A percentile compares a stretch with the other conserved stretches of the same genome.
Evolutionary conservation across 805 yeast species (phyloP).

Genomic region (Kregervanrija delftensis): DNA sequence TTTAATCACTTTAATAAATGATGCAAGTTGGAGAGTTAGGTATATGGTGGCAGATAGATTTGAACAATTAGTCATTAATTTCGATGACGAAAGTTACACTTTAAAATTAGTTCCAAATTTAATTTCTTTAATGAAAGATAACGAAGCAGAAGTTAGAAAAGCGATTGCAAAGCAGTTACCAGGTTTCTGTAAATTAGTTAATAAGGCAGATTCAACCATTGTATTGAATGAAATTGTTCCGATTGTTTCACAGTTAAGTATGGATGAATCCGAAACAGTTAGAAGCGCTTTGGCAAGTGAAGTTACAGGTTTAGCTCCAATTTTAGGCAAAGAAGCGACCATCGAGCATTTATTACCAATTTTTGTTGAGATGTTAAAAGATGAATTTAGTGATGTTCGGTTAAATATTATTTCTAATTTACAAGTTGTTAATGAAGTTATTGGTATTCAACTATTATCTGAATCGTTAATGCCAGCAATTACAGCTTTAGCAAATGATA

Average conservation of each 20-base stretch:
- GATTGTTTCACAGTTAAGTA: conserved; percentile 71
- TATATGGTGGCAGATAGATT: conserved; percentile 97
- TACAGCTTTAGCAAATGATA: conserved; percentile 91
- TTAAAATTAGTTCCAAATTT: conserved; percentile 65
- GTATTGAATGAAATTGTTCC: conserved; percentile 73
- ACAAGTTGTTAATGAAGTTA: conserved; percentile 86
- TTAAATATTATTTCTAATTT: conserved; percentile 88
- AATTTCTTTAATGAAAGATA: conserved; percentile 74
- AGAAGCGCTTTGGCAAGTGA: conserved; percentile 88
- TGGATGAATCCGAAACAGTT: conserved; percentile 89
- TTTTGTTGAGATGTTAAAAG: conserved; percentile 88
- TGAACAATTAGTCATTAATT: conserved; percentile 60
- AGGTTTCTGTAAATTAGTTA: conserved; percentile 51
- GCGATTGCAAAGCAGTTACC: conserved; percentile 92
- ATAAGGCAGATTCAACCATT: conserved; percentile 33
- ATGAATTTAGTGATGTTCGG: conserved; percentile 94
- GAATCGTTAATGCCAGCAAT: conserved; percentile 92
- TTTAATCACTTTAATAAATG: conserved; percentile 67
- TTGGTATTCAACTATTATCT: conserved; percentile 83
- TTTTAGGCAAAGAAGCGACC: conserved; percentile 78
- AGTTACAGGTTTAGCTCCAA: conserved; percentile 79
- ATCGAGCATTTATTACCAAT: conserved; percentile 79
- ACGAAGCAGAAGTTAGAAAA: conserved; percentile 94
- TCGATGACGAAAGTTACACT: conserved; percentile 50
- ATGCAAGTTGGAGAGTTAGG: conserved; percentile 97